A percentile compares a stretch with the other conserved stretches of the same genome.
Evolutionary conservation across 345 rosid genomes (phyloP).

Genomic region (Linum tenue): DNA sequence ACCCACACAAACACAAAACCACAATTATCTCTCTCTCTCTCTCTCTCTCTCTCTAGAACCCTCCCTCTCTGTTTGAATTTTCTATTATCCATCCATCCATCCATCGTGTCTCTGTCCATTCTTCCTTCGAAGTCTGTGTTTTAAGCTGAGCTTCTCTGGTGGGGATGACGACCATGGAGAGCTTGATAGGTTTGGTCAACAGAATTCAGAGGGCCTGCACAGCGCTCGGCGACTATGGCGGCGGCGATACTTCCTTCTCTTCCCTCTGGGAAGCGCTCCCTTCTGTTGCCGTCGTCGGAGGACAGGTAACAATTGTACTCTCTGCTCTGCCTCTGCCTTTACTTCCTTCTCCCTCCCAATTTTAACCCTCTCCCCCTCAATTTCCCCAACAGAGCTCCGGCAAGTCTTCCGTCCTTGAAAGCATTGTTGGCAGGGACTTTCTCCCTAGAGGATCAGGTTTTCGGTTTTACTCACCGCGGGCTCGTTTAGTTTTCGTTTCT

Average conservation of each 20-base stretch:
- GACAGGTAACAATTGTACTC: conserved; percentile 16
- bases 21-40: neutral
- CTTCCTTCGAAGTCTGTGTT: neutral
- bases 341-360: neutral
- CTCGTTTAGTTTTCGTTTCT: neutral
- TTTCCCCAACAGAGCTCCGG: conserved; percentile 63
- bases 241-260: conserved; percentile 17
- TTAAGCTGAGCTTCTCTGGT: neutral
- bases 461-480: neutral
- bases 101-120: too few species aligned
- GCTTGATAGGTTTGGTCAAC: conserved; percentile 28
- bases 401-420: conserved; percentile 95
- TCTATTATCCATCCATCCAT: too few species aligned
- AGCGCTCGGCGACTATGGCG: conserved; percentile 27
- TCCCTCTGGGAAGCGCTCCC: conserved; percentile 34
- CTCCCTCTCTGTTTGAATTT: neutral
- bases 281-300: conserved; percentile 29
- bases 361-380: neutral
- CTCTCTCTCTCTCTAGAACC: neutral
- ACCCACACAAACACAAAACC: too few species aligned
- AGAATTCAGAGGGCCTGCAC: conserved; percentile 30
- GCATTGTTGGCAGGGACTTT: conserved; percentile 89
- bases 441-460: conserved; percentile 97
- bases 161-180: conserved; percentile 27
- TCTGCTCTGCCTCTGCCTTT: neutral